Percentiles rank a stretch among this genome's conserved stretches.
Evolutionary conservation across 345 rosid genomes (phyloP).

Genomic region (Brassica nigra): DNA sequence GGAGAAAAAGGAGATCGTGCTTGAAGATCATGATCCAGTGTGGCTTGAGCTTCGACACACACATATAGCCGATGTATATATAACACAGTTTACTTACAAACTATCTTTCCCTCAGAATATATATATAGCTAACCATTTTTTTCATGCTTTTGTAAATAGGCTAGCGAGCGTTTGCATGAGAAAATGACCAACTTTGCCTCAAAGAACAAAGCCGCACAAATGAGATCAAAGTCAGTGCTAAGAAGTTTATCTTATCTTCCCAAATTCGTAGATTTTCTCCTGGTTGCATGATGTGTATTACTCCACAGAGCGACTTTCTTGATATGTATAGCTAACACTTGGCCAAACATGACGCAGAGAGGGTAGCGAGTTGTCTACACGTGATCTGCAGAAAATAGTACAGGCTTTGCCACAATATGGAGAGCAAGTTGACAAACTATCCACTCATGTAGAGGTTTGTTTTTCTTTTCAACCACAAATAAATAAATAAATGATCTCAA

Average conservation of each 20-base stretch:
- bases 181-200: slow-evolving; percentile 79
- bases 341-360: slow-evolving; percentile 49
- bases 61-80: slow-evolving; percentile 85
- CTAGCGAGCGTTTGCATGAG: slow-evolving; percentile 89
- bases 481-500: not conserved
- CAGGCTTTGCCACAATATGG: slow-evolving; percentile 89
- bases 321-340: slow-evolving; percentile 15
- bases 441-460: slow-evolving; percentile 92
- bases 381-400: slow-evolving; percentile 93
- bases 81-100: slow-evolving; percentile 19
- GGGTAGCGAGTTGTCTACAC: slow-evolving; percentile 81
- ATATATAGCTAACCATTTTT: not conserved
- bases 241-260: slow-evolving; percentile 1
- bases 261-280: not conserved
- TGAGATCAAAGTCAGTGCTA: slow-evolving; percentile 53
- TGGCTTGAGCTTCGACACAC: slow-evolving; percentile 95
- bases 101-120: slow-evolving; percentile 19
- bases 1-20: slow-evolving; percentile 75
- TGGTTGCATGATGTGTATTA: slow-evolving; percentile 6
- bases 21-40: slow-evolving; percentile 85
- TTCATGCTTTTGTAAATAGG: slow-evolving; percentile 50
- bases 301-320: not conserved
- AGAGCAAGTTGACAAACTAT: slow-evolving; percentile 80
- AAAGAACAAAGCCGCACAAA: slow-evolving; percentile 95
- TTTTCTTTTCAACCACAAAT: not conserved